These are phyloP conservation scores for Adansonia rubrostipa DNA, from an alignment of 441 rosid genomes.

Conservation along the genomic window DNA sequence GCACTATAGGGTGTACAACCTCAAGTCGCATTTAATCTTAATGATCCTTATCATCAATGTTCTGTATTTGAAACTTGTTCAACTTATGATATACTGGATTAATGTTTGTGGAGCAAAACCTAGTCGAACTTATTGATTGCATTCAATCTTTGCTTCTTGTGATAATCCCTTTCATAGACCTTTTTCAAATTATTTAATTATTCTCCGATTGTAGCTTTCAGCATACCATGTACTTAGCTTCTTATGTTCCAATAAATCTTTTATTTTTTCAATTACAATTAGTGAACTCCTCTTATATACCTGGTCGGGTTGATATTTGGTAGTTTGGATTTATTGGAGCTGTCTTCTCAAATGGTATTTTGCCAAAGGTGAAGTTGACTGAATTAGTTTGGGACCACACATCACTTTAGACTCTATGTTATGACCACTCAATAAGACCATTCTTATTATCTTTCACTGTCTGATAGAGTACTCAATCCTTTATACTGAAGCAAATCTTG, in stretches of 20 bases:
- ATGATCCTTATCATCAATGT: neutral
- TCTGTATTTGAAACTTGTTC: neutral
- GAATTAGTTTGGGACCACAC: neutral
- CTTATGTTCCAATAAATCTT: too few species aligned
- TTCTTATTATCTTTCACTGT: neutral
- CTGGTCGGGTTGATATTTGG: neutral
- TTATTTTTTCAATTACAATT: too few species aligned
- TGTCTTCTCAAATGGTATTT: neutral
- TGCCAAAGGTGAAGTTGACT: neutral
- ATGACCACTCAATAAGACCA: neutral
- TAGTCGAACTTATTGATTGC: neutral
- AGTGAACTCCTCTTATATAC: neutral
- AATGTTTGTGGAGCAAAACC: neutral
- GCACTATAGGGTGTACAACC: neutral
- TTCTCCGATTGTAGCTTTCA: neutral
- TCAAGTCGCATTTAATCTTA: neutral
- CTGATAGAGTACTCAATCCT: neutral
- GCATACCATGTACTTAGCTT: neutral
- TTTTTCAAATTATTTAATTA: neutral
- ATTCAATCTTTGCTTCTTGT: neutral
- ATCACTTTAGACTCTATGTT: neutral
- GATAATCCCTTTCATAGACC: neutral
- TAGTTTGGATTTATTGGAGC: neutral
- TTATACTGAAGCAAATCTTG: constrained; percentile 1
- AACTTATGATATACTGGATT: neutral